phyloP scores from a whole-genome alignment of 2,329 filamentous ascomycete species.

The Phialophora tarda region DNA sequence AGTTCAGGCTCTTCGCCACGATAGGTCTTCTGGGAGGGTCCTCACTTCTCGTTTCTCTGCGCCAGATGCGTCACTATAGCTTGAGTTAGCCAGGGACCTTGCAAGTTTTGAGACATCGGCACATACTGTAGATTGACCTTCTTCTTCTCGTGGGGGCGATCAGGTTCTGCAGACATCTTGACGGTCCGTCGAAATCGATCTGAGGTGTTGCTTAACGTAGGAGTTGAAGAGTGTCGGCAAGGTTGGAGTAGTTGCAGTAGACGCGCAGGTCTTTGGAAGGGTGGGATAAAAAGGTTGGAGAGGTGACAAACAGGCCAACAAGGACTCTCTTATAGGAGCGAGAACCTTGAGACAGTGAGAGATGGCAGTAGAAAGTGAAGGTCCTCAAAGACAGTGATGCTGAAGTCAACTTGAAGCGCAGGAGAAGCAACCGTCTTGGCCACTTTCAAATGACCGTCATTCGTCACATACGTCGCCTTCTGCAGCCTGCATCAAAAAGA shows the following conservation, averaged over 20 bases:
- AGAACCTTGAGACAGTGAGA: conserved; percentile 26
- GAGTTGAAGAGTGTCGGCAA: not conserved
- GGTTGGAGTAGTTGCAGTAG: conserved; percentile 17
- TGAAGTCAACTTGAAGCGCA: conserved; percentile 21
- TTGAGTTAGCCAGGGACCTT: conserved; percentile 33
- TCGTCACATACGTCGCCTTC: conserved; percentile 30
- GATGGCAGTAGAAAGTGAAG: conserved; percentile 22
- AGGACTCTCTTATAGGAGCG: conserved; percentile 19
- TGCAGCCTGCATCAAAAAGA: conserved; percentile 31
- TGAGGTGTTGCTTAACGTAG: conserved; percentile 1
- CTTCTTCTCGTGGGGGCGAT: conserved; percentile 70
- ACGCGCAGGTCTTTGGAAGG: not conserved
- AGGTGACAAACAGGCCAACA: not conserved
- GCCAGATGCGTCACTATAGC: conserved; percentile 79
- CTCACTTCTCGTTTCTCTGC: conserved; percentile 82
- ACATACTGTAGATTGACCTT: conserved; percentile 83
- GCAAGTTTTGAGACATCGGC: conserved; percentile 19
- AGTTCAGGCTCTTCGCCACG: conserved; percentile 41
- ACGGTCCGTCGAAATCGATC: conserved; percentile 27
- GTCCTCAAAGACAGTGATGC: conserved; percentile 18
- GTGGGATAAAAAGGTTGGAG: conserved; percentile 1
- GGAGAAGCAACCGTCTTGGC: conserved; percentile 29
- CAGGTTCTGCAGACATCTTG: conserved; percentile 74
- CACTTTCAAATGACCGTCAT: conserved; percentile 26
- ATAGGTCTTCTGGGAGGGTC: conserved; percentile 40